These are phyloP conservation scores for Neoarthrinium moseri DNA, from an alignment of 2,329 filamentous ascomycete species.

Conservation along the genomic window DNA sequence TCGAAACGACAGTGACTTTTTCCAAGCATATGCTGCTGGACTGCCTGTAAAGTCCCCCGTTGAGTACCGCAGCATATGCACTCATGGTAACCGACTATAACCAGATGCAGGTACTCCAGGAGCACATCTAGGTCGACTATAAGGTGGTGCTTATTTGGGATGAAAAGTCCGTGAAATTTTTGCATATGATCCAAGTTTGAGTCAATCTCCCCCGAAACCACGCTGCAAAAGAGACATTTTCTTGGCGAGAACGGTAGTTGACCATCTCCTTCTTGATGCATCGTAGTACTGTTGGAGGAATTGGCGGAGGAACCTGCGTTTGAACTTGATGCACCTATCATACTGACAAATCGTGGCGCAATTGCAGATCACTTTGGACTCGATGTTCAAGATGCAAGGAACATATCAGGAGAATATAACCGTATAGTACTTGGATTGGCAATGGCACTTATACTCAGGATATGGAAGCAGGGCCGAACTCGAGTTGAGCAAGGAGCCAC, in stretches of 20 bases:
- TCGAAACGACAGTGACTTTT: slow-evolving; percentile 26
- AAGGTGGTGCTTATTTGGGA: slow-evolving; percentile 37
- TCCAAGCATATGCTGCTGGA: slow-evolving; percentile 40
- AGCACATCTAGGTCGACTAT: slow-evolving; percentile 45
- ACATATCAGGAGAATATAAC: too few relatives aligned
- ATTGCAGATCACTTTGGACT: too few relatives aligned
- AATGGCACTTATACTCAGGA: too few relatives aligned
- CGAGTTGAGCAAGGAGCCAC: too few relatives aligned
- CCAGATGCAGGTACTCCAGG: slow-evolving; percentile 44
- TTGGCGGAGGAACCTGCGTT: slow-evolving; percentile 37
- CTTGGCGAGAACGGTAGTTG: slow-evolving; percentile 35
- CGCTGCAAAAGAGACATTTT: slow-evolving; percentile 4
- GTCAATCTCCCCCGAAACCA: slow-evolving; percentile 23
- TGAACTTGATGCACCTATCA: slow-evolving; percentile 46
- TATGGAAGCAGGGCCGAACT: too few relatives aligned
- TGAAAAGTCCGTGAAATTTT: slow-evolving; percentile 42
- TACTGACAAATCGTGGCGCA: too few relatives aligned
- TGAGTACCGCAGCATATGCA: slow-evolving; percentile 49
- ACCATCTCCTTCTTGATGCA: slow-evolving; percentile 38
- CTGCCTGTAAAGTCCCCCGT: slow-evolving; percentile 39
- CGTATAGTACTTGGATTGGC: too few relatives aligned
- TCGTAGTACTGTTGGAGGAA: slow-evolving; percentile 23
- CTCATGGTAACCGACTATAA: slow-evolving; percentile 47
- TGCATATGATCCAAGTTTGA: slow-evolving; percentile 47
- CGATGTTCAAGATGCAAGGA: too few relatives aligned